A percentile compares a stretch with the other conserved stretches of the same genome.
Conservation (phyloP, 768 basidiomycete species). For the Tylopilus sp. region DNA sequence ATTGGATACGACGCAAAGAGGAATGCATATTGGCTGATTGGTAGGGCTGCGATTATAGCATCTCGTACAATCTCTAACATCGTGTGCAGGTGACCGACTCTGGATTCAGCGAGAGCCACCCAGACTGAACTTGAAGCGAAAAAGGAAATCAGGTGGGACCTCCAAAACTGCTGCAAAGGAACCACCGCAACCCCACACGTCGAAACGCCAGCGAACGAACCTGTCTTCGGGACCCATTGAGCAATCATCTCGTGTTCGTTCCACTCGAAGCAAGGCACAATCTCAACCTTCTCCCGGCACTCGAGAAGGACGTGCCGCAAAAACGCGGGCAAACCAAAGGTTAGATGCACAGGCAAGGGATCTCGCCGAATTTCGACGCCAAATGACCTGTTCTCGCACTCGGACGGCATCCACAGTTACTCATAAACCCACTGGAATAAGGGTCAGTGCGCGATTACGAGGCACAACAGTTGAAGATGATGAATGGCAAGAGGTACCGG, state of each 20-base stretch:
- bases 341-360: conserved; percentile 68
- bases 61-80: conserved; percentile 1
- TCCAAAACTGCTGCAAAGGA: conserved; percentile 18
- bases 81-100: conserved; percentile 63
- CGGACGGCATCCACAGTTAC: conserved; percentile 15
- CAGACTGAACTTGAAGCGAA: conserved; percentile 42
- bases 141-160: conserved; percentile 34
- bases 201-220: conserved; percentile 28
- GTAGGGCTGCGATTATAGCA: conserved; percentile 41
- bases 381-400: conserved; percentile 26
- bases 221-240: background rate
- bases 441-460: conserved; percentile 64
- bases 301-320: conserved; percentile 60
- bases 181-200: conserved; percentile 10
- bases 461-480: conserved; percentile 49
- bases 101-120: conserved; percentile 80
- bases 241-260: conserved; percentile 7
- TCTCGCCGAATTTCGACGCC: conserved; percentile 57
- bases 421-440: conserved; percentile 48
- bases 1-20: conserved; percentile 77
- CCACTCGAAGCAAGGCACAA: conserved; percentile 15
- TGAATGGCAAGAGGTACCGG: conserved; percentile 78
- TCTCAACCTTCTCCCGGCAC: conserved; percentile 26
- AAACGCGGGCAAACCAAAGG: conserved; percentile 66
- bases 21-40: conserved; percentile 86